Base-by-base conservation (phyloP, 2,329 filamentous ascomycete genomes). In the Aspergillus spinulosporus region DNA sequence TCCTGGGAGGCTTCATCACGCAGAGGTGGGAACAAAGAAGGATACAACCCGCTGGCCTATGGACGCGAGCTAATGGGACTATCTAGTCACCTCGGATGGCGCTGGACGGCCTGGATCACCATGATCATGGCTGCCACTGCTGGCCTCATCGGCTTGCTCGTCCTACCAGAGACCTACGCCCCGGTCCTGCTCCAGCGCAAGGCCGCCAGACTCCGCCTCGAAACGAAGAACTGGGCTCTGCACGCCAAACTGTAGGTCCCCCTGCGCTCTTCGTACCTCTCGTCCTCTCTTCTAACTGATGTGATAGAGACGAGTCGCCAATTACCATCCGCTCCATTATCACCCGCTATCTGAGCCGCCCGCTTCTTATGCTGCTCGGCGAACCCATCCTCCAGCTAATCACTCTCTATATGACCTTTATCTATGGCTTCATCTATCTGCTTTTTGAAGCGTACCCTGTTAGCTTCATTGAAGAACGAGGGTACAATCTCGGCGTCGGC, bases 381-480 rank as follows among this genome's bases (percentile, higher is more conserved):
- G 78, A 81, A 54, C 78, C 79, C 0, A 79, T 81, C 49, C 64
- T 81, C 4, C 26, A 40, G 12, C 36, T 40, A 2, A 14, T 42
- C 4, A 49, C 47, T 12, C 36, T 48, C 15, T 88, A 87, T 64
- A 82, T 88, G 59, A 81, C 88, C 0, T 76, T 95, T 32, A 84
- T 94, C 32, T 96, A 96, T 68, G 89, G 85, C 12, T 89, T 94
- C 42, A 78, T 96, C 2, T 93, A 92, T 65, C 84, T 96, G 15
- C 93, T 89, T 72, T 96, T 96, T 75, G 87, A 95, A 11, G 89
- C 89, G 7, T 94, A 94, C 69, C 91, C 91, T 0, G 87, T 94
- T 56, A 87, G 94, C 49, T 95, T 93, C 72, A 79, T 80, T 5
- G 77, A 87, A 49, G 70, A 83, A 52, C 86, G 92, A 9, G 89